Conservation (phyloP, 1,284 basidiomycete species). For the Malassezia sympodialis region DNA sequence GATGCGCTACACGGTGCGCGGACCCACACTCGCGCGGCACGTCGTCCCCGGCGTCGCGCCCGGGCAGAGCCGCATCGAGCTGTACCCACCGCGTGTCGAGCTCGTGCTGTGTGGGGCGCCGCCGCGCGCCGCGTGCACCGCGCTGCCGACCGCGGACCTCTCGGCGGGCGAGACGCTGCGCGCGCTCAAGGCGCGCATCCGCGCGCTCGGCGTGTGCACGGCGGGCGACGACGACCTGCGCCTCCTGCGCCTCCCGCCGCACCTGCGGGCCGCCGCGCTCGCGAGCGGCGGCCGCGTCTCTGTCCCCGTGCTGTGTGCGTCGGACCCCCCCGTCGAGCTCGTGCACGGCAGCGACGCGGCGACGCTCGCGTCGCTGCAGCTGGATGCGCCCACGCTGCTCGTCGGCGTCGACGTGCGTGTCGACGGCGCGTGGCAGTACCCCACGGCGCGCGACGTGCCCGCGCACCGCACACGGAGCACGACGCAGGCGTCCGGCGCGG, state of each 20-base stretch:
- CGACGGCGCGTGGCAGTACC: constrained; percentile 22
- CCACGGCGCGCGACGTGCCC: constrained; percentile 11
- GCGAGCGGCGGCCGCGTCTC: constrained; percentile 3
- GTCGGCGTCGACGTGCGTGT: constrained; percentile 43
- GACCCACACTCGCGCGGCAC: constrained; percentile 56
- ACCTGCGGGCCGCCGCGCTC: constrained; percentile 16
- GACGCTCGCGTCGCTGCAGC: constrained; percentile 23
- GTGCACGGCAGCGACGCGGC: constrained; percentile 27
- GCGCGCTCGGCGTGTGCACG: constrained; percentile 15
- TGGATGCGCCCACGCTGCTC: constrained; percentile 37
- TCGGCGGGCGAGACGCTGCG: constrained; percentile 31
- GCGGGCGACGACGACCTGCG: constrained; percentile 24
- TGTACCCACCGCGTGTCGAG: constrained; percentile 63
- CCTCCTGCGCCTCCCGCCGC: constrained; percentile 23
- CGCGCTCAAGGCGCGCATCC: constrained; percentile 26
- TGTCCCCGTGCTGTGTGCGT: not conserved
- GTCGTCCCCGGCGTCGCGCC: constrained; percentile 54
- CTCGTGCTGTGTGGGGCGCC: constrained; percentile 51
- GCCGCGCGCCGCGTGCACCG: constrained; percentile 28
- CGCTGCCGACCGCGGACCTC: constrained; percentile 20
- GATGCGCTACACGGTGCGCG: constrained; percentile 62
- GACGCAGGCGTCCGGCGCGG: constrained; percentile 2
- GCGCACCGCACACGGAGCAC: constrained; percentile 2
- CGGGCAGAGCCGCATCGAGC: constrained; percentile 59
- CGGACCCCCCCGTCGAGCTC: constrained; percentile 29